These are phyloP conservation scores for Flaveria robusta DNA, from an alignment of 129 eudicot genomes.

Conservation along the genomic window DNA sequence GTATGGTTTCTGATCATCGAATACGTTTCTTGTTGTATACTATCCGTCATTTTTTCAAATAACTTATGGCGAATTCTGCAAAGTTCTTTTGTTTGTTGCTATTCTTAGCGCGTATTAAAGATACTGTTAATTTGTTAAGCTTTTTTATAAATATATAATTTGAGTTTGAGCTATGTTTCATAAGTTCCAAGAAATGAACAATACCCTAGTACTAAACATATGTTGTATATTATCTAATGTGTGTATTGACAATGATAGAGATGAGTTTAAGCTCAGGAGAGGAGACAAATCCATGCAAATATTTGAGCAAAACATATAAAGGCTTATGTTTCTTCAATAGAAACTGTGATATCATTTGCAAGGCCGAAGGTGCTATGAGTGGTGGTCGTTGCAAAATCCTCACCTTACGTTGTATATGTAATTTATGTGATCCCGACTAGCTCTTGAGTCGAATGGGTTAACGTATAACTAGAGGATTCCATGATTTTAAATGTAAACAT, in stretches of 20 bases:
- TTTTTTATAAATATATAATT: not conserved
- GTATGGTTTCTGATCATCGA: not conserved
- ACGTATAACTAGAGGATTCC: not conserved
- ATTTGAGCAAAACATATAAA: conserved; percentile 35
- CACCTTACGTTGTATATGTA: conserved; percentile 35
- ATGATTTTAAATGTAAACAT: conserved; percentile 20
- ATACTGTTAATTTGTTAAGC: not conserved
- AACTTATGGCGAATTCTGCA: not conserved
- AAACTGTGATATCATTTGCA: conserved; percentile 39
- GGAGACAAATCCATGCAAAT: conserved; percentile 28
- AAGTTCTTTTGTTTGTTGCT: not conserved
- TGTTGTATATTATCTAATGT: not conserved
- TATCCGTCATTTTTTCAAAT: not conserved
- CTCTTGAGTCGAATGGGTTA: not conserved
- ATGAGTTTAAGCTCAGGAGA: conserved; percentile 29
- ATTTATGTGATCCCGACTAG: conserved; percentile 37
- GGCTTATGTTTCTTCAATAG: conserved; percentile 33
- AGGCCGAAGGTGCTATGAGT: conserved; percentile 39
- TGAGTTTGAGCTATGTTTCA: not conserved
- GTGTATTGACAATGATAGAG: conserved; percentile 8
- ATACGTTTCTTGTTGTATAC: not conserved
- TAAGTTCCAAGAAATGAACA: no score
- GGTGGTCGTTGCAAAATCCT: conserved; percentile 38
- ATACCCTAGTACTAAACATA: not conserved
- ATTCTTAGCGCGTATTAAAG: not conserved